These are phyloP conservation scores for Lentinula edodes DNA, from an alignment of 768 basidiomycete genomes.

Conservation along the genomic window DNA sequence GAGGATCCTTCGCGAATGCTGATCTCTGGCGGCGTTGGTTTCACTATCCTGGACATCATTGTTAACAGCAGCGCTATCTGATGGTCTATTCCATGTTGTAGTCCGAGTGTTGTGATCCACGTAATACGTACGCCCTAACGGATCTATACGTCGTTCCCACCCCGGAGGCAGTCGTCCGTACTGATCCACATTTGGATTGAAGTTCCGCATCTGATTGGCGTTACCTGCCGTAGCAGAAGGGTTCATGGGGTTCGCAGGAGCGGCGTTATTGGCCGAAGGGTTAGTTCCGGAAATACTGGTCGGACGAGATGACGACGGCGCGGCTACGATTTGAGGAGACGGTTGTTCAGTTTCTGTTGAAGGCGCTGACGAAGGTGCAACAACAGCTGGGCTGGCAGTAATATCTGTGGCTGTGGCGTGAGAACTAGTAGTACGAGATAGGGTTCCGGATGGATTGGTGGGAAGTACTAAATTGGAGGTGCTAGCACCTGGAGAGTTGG, in stretches of 20 bases:
- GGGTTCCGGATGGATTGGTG: constrained; percentile 29
- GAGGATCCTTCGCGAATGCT: constrained; percentile 78
- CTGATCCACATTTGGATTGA: constrained; percentile 94
- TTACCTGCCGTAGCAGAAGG: constrained; percentile 15
- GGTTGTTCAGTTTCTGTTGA: constrained; percentile 17
- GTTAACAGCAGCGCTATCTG: constrained; percentile 70
- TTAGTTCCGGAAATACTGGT: constrained; percentile 18
- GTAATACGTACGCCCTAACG: constrained; percentile 93
- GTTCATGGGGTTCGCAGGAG: constrained; percentile 20
- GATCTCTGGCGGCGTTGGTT: constrained; percentile 81
- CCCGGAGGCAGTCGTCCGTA: constrained; percentile 85
- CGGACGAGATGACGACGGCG: constrained; percentile 21
- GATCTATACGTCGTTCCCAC: constrained; percentile 98
- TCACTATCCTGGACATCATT: constrained; percentile 65
- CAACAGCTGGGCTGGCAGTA: constrained; percentile 30
- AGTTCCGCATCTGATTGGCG: constrained; percentile 64
- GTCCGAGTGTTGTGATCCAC: constrained; percentile 98
- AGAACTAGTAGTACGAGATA: constrained; percentile 65
- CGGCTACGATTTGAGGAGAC: constrained; percentile 17
- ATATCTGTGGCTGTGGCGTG: constrained; percentile 50
- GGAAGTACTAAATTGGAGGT: constrained; percentile 45
- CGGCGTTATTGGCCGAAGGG: constrained; percentile 16
- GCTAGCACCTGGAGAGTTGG: constrained; percentile 52
- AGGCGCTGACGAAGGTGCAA: constrained; percentile 19
- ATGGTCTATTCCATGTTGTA: constrained; percentile 97